Evolutionary conservation across 768 basidiomycete species (phyloP), one percentile per base, ranked within the genome.

Genomic region (Trametes gibbosa): DNA sequence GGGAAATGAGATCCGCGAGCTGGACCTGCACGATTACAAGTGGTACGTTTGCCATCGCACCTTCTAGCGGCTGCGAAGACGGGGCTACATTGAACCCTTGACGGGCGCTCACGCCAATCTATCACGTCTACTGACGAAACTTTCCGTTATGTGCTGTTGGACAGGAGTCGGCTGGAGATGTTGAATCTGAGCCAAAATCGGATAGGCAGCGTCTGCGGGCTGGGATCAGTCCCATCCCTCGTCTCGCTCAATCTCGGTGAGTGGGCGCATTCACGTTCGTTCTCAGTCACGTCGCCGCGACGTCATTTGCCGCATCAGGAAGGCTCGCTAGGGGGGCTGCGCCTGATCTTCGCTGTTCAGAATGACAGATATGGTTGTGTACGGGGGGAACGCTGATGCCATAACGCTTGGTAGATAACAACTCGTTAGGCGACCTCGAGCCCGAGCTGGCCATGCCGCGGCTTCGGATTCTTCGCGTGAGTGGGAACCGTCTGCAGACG

Each of bases 381-480:
- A 23, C 35, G 29, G 16, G 14, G 23, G 29, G n/a, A n/a, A 52
- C 37, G 51, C 62, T 65, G 50, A 63, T 63, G 58, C 25, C 37
- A 45, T 40, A 42, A 24, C 32, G 9, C 23, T 41, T 32, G 73
- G 7, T 32, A 94, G 94, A 95, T 70, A 79, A 84, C 71, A 96
- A 96, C 74, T 68, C 72, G 49, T 72, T 98, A 51, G 73, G 70
- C 41, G 74, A 77, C 40, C 72, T 98, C 59, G 77, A 77, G 58
- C 67, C 81, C 45, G 80, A 79, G 59, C 79, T 78, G 56, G 51
- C 75, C 41, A 84, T 95, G 82, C 73, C 81, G 32, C 83, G 81
- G 63, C 73, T 99, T 64, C 86, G 91, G n/a, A 86, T 92, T 48
- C 82, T 98, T 52, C 87, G 92, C 32, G 76, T 89, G 51, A 94